Evolutionary conservation across 1,284 basidiomycete species (phyloP), one percentile per base, ranked within the genome.

Genomic region (Cutaneotrichosporon cavernicola): DNA sequence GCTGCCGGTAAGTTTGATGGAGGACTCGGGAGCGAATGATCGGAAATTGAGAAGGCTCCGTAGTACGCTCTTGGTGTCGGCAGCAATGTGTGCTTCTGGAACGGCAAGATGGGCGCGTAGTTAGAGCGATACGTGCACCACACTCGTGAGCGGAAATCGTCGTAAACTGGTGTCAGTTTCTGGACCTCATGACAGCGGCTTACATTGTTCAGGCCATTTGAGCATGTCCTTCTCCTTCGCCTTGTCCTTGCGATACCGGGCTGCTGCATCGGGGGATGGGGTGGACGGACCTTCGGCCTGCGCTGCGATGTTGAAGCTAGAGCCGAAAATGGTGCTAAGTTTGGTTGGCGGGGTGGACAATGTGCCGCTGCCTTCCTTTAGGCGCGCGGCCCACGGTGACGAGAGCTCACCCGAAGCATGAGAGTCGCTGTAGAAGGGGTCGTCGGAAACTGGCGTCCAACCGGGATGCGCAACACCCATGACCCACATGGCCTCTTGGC

Each of bases 101-200:
- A 59, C 68, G 92, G 88, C 30, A 88, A 84, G 69, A 97, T 94
- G 1, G 91, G 88, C 1, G 87, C 82, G 70, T 95, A 96, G 60
- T 93, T 89, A 1, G 87, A 88, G n/a, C 94, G 89, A 80, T 97
- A 97, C 0, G 93, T 96, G 60, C 93, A 85, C 90, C 92, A 96
- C 65, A 97, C 84, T 10, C 90, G 84, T 0, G 90, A 91, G 1
- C 88, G 88, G 78, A 95, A 97, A 80, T 97, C 93, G n/a, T 86
- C 83, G 75, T 93, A 92, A 77, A 97, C 97, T 59, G 86, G 0
- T 1, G 26, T 58, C 4, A 87, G 85, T 0, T 81, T 80, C 2
- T 16, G 21, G 1, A 18, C 8, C n/a, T 31, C n/a, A 30, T 11
- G 5, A 5, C 11, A n/a, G n/a, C 4, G 32, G 75, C 79, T 68